phyloP scores from a whole-genome alignment of 179 eudicot species.

The Gypsophila paniculata region DNA sequence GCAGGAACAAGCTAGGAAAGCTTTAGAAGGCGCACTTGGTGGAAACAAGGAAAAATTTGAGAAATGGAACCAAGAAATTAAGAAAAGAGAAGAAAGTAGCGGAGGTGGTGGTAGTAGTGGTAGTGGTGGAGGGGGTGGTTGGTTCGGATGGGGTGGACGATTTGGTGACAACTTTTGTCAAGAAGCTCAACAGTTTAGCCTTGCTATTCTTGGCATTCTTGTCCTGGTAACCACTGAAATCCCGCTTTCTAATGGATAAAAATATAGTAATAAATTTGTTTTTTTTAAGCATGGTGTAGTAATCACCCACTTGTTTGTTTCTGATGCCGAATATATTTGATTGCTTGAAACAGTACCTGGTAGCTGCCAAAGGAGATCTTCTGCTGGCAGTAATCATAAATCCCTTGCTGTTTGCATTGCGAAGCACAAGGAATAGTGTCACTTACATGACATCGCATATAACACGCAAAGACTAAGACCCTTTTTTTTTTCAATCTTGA shows the following conservation, averaged over 20 bases:
- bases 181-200: conserved; percentile 71
- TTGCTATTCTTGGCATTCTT: conserved; percentile 54
- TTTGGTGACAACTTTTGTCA: conserved; percentile 79
- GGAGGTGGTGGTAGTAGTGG: conserved; percentile 50
- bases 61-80: conserved; percentile 79
- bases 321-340: neutral
- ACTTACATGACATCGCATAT: conserved; percentile 40
- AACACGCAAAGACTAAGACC: too few relatives aligned
- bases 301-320: neutral
- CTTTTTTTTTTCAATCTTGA: neutral
- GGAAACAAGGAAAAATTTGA: conserved; percentile 69
- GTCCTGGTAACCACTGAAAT: conserved; percentile 39
- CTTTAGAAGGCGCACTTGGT: conserved; percentile 79
- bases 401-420: conserved; percentile 58
- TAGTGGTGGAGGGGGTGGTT: conserved; percentile 80
- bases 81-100: conserved; percentile 56
- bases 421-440: conserved; percentile 52
- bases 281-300: neutral
- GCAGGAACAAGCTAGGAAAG: conserved; percentile 89
- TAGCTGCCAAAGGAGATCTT: conserved; percentile 72
- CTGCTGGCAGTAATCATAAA: conserved; percentile 59
- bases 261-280: neutral
- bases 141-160: conserved; percentile 70
- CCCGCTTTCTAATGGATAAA: neutral
- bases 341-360: conserved; percentile 45